These are phyloP conservation scores for Chlamydomonas incerta DNA, from an alignment of 139 green algal species.

Conservation along the genomic window DNA sequence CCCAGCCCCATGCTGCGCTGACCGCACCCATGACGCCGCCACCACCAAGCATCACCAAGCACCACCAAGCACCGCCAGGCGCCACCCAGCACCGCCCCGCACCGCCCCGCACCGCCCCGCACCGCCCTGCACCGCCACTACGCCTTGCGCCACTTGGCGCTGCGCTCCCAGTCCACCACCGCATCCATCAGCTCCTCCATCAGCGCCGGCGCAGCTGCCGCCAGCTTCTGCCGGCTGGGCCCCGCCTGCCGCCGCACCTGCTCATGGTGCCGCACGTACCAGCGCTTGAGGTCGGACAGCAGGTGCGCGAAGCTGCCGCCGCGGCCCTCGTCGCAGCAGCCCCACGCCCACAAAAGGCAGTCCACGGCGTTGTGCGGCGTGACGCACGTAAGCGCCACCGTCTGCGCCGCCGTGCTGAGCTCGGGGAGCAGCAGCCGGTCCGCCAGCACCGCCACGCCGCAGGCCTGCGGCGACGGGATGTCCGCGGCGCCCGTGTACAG, in stretches of 20 bases:
- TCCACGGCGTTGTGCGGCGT: background rate
- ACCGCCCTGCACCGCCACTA: too few relatives aligned
- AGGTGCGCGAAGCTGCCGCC: background rate
- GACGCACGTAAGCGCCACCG: background rate
- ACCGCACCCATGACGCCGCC: too few relatives aligned
- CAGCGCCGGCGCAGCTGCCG: too few relatives aligned
- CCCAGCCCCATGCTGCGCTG: too few relatives aligned
- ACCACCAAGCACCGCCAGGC: too few relatives aligned
- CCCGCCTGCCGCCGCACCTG: background rate
- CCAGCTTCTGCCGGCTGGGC: too few relatives aligned
- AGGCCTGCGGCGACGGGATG: background rate
- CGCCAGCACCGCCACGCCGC: background rate
- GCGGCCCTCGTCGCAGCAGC: background rate
- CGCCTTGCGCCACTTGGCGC: too few relatives aligned
- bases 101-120: too few relatives aligned
- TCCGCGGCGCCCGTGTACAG: background rate
- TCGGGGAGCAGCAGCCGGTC: slow-evolving; percentile 1
- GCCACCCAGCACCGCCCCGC: too few relatives aligned
- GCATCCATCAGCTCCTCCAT: too few relatives aligned
- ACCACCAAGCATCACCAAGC: too few relatives aligned
- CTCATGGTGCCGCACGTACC: background rate
- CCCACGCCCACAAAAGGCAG: background rate
- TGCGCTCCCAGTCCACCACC: too few relatives aligned
- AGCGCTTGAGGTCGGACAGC: background rate
- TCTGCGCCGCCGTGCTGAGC: background rate